Evolutionary conservation across 768 basidiomycete species (phyloP).

Genomic region (Termitomyces sp.): DNA sequence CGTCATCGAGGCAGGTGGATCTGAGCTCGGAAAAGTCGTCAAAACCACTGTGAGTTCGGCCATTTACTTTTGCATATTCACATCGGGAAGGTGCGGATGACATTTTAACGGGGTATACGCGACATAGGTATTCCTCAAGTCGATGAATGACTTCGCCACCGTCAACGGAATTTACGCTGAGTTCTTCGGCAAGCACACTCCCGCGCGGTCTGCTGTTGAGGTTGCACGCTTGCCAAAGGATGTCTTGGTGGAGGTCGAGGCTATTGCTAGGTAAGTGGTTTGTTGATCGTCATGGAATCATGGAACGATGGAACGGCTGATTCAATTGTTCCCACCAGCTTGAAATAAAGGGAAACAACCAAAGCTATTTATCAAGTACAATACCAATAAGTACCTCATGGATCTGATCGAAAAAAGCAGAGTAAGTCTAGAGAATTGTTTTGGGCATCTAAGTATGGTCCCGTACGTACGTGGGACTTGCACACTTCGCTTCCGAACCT

Average conservation of each 20-base stretch:
- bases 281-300: neutral
- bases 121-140: constrained; percentile 82
- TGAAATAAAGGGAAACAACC: constrained; percentile 23
- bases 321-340: constrained; percentile 19
- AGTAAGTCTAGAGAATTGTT: constrained; percentile 3
- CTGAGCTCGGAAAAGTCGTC: constrained; percentile 74
- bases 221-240: constrained; percentile 86
- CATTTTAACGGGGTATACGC: neutral
- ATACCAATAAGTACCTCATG: neutral
- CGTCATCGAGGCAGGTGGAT: constrained; percentile 80
- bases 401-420: constrained; percentile 4
- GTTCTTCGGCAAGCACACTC: constrained; percentile 89
- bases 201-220: constrained; percentile 91
- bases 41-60: constrained; percentile 78
- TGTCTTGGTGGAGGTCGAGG: constrained; percentile 91
- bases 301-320: constrained; percentile 2
- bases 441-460: neutral
- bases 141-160: constrained; percentile 84
- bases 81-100: neutral
- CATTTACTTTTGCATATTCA: neutral
- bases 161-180: constrained; percentile 81
- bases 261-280: constrained; percentile 65
- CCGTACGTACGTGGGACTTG: neutral
- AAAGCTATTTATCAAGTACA: neutral
- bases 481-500: neutral